These are phyloP conservation scores for Murraya paniculata DNA, from an alignment of 345 rosid genomes.

Conservation along the genomic window DNA sequence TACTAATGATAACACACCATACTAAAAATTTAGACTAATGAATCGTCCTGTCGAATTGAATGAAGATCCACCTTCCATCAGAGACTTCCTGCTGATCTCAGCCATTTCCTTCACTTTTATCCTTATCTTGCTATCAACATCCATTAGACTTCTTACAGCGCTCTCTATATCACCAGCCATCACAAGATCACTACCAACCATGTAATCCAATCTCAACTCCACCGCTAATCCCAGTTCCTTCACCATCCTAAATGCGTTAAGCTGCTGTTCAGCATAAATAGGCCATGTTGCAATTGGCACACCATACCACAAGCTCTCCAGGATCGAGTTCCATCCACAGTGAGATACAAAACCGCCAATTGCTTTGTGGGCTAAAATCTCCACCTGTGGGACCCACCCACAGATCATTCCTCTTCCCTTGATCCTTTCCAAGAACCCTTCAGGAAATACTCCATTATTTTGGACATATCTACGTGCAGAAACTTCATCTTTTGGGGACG, in stretches of 20 bases:
- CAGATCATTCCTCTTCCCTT: constrained; percentile 25
- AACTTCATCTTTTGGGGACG: constrained; percentile 1
- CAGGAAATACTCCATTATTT: constrained; percentile 24
- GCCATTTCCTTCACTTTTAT: constrained; percentile 36
- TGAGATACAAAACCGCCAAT: constrained; percentile 48
- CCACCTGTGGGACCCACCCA: constrained; percentile 45
- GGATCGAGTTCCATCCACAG: constrained; percentile 51
- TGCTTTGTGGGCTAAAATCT: constrained; percentile 33
- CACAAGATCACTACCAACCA: constrained; percentile 9
- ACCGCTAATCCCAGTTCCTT: constrained; percentile 38
- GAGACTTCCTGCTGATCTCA: neutral
- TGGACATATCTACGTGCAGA: neutral
- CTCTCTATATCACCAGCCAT: neutral
- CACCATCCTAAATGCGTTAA: constrained; percentile 46
- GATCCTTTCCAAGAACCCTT: constrained; percentile 32
- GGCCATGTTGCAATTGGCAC: constrained; percentile 51
- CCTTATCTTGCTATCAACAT: constrained; percentile 42
- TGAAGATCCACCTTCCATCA: neutral
- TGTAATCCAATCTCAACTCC: constrained; percentile 39
- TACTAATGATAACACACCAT: neutral
- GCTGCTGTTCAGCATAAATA: constrained; percentile 50
- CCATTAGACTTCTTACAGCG: constrained; percentile 6
- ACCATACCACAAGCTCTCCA: constrained; percentile 53
- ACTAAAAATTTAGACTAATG: neutral
- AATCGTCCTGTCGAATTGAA: neutral